phyloP scores from a whole-genome alignment of 1,284 basidiomycete genomes.

The Earliella scabrosa region DNA sequence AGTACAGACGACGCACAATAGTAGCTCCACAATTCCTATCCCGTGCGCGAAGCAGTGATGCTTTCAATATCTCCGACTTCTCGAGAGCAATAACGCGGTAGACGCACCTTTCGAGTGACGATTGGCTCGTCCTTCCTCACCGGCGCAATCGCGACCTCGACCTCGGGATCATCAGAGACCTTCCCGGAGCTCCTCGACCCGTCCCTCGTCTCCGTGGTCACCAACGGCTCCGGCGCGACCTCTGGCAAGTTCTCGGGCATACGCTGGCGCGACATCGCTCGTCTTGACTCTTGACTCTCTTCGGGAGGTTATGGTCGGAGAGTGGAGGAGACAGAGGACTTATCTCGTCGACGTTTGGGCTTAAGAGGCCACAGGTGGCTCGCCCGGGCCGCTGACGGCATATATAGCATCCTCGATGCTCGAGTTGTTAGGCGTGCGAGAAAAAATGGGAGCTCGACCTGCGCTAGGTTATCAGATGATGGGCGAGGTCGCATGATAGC shows the following conservation, averaged over 20 bases:
- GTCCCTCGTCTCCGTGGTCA: conserved; percentile 6
- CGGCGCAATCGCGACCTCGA: conserved; percentile 22
- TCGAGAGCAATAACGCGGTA: not conserved
- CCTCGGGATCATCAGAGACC: conserved; percentile 2
- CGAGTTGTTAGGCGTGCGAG: too few species aligned
- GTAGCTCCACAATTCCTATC: conserved; percentile 71
- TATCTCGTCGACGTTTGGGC: too few species aligned
- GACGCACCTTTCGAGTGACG: conserved; percentile 35
- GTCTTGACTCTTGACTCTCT: not conserved
- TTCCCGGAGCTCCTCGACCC: conserved; percentile 13
- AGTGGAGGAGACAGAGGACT: conserved; percentile 1
- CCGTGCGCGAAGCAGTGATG: too few species aligned
- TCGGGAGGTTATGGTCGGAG: not conserved
- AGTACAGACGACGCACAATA: conserved; percentile 52
- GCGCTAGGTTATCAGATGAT: too few species aligned
- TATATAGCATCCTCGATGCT: too few species aligned
- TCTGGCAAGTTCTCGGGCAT: conserved; percentile 13
- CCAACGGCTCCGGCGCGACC: conserved; percentile 3
- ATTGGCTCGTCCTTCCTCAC: conserved; percentile 32
- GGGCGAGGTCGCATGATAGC: too few species aligned
- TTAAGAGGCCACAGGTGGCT: too few species aligned
- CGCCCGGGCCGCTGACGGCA: too few species aligned
- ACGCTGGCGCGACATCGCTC: conserved; percentile 18
- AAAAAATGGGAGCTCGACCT: too few species aligned
- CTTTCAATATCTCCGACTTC: not conserved